These are phyloP conservation scores for Ogataea pignaliae DNA, from an alignment of 805 yeast species.

Conservation along the genomic window DNA sequence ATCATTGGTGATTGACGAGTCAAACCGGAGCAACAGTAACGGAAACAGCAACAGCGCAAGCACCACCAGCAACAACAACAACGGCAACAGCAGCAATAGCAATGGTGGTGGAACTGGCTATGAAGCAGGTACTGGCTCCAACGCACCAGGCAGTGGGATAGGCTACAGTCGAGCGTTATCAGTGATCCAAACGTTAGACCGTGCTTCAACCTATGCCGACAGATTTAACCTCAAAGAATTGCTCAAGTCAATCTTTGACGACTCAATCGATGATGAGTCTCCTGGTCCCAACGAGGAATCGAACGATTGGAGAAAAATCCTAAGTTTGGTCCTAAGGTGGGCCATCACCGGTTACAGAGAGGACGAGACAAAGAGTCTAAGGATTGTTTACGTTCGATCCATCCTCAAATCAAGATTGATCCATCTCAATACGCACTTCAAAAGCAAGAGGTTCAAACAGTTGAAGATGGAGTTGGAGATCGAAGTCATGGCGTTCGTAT, in stretches of 20 bases:
- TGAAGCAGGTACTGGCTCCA: constrained; percentile 10
- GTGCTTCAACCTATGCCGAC: constrained; percentile 9
- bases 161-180: constrained; percentile 8
- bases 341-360: constrained; percentile 23
- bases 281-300: constrained; percentile 6
- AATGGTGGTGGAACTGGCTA: constrained; percentile 9
- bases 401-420: constrained; percentile 20
- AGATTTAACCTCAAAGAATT: constrained; percentile 12
- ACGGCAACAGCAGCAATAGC: too few relatives aligned
- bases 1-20: constrained; percentile 54
- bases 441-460: constrained; percentile 22
- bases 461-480: constrained; percentile 28
- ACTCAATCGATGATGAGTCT: constrained; percentile 9
- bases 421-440: constrained; percentile 15
- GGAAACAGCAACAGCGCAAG: too few relatives aligned
- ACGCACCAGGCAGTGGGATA: neutral
- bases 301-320: constrained; percentile 23
- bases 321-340: constrained; percentile 28
- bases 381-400: constrained; percentile 24
- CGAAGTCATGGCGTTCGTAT: constrained; percentile 29
- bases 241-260: constrained; percentile 22
- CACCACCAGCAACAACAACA: too few relatives aligned
- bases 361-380: constrained; percentile 6
- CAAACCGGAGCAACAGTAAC: neutral
- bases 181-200: constrained; percentile 27